Base-by-base conservation (phyloP, 495 filamentous ascomycete species). In the Penicillium subrubescens region DNA sequence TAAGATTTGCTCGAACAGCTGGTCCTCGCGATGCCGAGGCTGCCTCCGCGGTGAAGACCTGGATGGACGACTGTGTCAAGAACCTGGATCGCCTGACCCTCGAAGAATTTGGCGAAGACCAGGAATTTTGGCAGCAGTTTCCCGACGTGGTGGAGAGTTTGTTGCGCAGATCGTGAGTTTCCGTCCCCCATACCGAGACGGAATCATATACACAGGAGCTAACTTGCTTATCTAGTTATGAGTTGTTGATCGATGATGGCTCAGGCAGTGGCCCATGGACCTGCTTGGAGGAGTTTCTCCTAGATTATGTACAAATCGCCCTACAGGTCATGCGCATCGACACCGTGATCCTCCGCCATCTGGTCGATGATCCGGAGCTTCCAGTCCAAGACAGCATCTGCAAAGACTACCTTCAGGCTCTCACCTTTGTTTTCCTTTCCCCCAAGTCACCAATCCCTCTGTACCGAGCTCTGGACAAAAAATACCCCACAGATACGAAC, bases 111-210 rank as follows among this genome's bases (percentile, higher is more conserved):
- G 44, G 60, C 3, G 76, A 84, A 3, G 74, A 86, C 33, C 61
- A 66, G 27, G 77, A 80, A 8, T 85, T 87, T 66, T 88, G 86
- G 86, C 79, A 85, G 29, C 75, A 81, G 12, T 43, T 88, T 8
- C 82, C 84, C 2, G 56, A 35, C 0, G 25, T 87, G 27, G 59
- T 82, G 34, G 81, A 84, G 44, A 65, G 63, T 43, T 55, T 87
- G 19, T 63, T 85, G 51, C 75, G 75, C 61, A 74, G 85, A 73
- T 59, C 68, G 82, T 83, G 75, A 65, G 76, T 31, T 31, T 15
- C 50, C n/a, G 11, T n/a, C 21, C 7, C 31, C 25, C 15, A 29
- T 33, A 8, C 33, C 5, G 52, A 35, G 31, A 53, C 11, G 31
- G 31, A 25, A 27, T 12, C 19, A 19, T 19, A 15, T 25, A 21